phyloP scores from a whole-genome alignment of 257 asterid species.

The Plectranthus barbatus region DNA sequence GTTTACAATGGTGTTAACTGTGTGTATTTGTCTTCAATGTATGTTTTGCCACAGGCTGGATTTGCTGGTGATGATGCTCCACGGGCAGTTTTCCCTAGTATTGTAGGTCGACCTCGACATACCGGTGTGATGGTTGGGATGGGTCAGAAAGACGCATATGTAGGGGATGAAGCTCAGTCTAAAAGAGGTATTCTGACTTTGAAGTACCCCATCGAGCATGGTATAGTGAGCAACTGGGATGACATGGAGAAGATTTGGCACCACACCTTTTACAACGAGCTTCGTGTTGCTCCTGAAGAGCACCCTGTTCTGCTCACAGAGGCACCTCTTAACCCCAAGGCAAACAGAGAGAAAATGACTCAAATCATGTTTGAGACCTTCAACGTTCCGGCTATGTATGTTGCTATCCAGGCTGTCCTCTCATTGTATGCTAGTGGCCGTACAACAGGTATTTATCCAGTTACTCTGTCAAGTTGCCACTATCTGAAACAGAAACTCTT shows the following conservation, averaged over 20 bases:
- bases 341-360: constrained; percentile 44
- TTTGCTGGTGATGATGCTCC: constrained; percentile 48
- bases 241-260: constrained; percentile 50
- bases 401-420: constrained; percentile 48
- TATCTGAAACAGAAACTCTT: not conserved
- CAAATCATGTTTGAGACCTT: constrained; percentile 45
- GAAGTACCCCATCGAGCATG: constrained; percentile 43
- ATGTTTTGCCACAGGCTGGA: constrained; percentile 32
- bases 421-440: constrained; percentile 41
- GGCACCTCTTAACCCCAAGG: constrained; percentile 40
- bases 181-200: constrained; percentile 36
- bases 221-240: constrained; percentile 42
- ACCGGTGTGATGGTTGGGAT: constrained; percentile 41
- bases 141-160: constrained; percentile 38
- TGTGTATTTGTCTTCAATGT: not conserved
- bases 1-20: not conserved
- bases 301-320: constrained; percentile 39
- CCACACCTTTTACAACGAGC: constrained; percentile 40
- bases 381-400: constrained; percentile 39
- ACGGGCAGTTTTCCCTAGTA: constrained; percentile 40
- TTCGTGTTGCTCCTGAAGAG: constrained; percentile 40
- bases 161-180: constrained; percentile 40
- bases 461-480: not conserved
- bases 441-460: constrained; percentile 29
- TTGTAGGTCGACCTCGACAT: constrained; percentile 38